Percentiles rank a stretch among this genome's conserved stretches.
These are phyloP conservation scores for Microascus cirrosus DNA, from an alignment of 2,329 filamentous ascomycete species.

Conservation along the genomic window DNA sequence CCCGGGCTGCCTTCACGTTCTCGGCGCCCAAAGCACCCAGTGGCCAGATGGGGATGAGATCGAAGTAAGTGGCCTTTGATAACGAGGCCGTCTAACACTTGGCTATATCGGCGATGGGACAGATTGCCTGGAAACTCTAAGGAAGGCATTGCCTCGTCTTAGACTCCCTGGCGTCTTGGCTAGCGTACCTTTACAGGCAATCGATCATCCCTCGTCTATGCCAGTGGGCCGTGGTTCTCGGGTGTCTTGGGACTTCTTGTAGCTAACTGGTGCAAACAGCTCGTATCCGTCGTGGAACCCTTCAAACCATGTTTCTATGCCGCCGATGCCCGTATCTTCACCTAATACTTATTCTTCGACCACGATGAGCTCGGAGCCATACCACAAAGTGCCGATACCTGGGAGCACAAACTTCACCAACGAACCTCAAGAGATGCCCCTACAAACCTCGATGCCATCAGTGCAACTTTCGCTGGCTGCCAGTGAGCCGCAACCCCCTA, in stretches of 20 bases:
- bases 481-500: constrained; percentile 33
- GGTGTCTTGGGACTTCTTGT: not conserved
- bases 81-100: not conserved
- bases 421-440: constrained; percentile 41
- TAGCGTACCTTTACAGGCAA: not conserved
- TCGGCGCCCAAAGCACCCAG: constrained; percentile 44
- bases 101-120: not conserved
- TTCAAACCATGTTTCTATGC: constrained; percentile 28
- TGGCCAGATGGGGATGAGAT: constrained; percentile 43
- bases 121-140: not conserved
- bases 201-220: not conserved
- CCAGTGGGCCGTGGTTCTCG: not conserved
- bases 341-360: constrained; percentile 37
- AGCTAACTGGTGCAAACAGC: constrained; percentile 20
- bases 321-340: constrained; percentile 35
- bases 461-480: constrained; percentile 37
- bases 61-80: constrained; percentile 36
- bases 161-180: not conserved
- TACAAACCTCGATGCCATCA: constrained; percentile 32
- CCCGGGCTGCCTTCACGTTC: constrained; percentile 47
- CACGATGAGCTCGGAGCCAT: constrained; percentile 37
- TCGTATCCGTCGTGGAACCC: constrained; percentile 48
- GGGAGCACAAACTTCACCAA: constrained; percentile 33
- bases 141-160: not conserved
- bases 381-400: constrained; percentile 40